Base-by-base conservation (phyloP, 169 alveolate species). In the Cryptosporidium viatorum region DNA sequence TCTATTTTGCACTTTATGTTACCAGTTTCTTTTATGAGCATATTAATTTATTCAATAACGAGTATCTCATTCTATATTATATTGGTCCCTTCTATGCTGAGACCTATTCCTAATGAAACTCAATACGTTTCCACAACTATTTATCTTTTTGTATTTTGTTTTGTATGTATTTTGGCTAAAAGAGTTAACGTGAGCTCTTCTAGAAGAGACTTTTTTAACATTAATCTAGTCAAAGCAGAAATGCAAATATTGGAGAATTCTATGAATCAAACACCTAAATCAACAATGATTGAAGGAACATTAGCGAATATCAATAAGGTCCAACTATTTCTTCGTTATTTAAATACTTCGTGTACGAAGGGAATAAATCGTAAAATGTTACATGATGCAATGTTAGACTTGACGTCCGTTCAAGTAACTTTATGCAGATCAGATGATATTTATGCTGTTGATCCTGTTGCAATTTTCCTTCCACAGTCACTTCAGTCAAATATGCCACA, bases 361-460 rank as follows among this genome's bases (percentile, higher is more conserved):
- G 89, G 89, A 23, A 80, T 80, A 60, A 80, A 80, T 65, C 73
- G 75, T 16, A 80, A 80, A 37, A 60, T 80, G 89, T 43, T 80
- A 18, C 89, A 80, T 62, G 89, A 80, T 43, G 75, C 89, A 58
- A 80, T 80, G 89, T 41, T 59, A 18, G 89, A 80, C 37, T 23
- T 80, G 43, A 80, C 89, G 6, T 59, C 89, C 18, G 89, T 80
- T 9, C 89, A 80, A 65, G 89, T 80, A 4, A 80, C 73, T 41
- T n/a, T 80, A 41, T 62, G 69, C 5, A 80, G 89, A 21, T 62
- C 89, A 23, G 89, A 80, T 35, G 89, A 80, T 62, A 80, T 80
- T 43, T 80, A 80, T 62, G 89, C 89, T 14, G 89, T 80, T 39
- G 89, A 80, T 80, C 89, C 89, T 0, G 89, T 41, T 59, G 73